Percentiles rank a stretch among this genome's conserved stretches.
Evolutionary conservation across 2,329 filamentous ascomycete species (phyloP).

Genomic region (Calonectria hongkongensis): DNA sequence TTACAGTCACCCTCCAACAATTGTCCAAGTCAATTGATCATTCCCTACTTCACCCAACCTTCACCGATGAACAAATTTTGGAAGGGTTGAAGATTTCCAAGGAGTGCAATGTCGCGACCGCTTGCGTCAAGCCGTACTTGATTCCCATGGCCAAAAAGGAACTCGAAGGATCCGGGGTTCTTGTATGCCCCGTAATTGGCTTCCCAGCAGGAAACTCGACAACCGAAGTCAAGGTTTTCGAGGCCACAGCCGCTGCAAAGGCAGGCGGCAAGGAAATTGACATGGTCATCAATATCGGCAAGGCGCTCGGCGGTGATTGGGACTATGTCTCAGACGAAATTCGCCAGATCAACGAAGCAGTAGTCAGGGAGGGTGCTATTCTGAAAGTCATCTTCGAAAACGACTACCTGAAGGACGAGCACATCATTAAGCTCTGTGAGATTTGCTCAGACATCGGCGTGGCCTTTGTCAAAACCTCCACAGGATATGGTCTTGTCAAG

Average conservation of each 20-base stretch:
- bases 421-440: constrained; percentile 71
- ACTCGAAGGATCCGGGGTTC: constrained; percentile 69
- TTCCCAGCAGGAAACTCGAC: constrained; percentile 77
- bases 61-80: constrained; percentile 73
- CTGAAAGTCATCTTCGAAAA: constrained; percentile 80
- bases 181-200: constrained; percentile 75
- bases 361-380: constrained; percentile 64
- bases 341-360: constrained; percentile 67
- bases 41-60: constrained; percentile 76
- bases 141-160: constrained; percentile 68
- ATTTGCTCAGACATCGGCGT: constrained; percentile 72
- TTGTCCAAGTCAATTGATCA: constrained; percentile 76
- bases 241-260: constrained; percentile 68
- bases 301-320: constrained; percentile 74
- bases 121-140: constrained; percentile 75
- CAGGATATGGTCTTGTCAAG: constrained; percentile 77
- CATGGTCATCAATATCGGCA: constrained; percentile 77
- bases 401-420: constrained; percentile 70
- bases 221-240: constrained; percentile 71
- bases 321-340: constrained; percentile 74
- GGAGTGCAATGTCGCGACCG: constrained; percentile 70
- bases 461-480: constrained; percentile 77
- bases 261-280: constrained; percentile 74
- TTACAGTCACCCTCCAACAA: constrained; percentile 66
- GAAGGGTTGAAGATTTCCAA: constrained; percentile 69